Percentiles rank a stretch among this genome's conserved stretches.
Evolutionary conservation across 208 protist genomes (phyloP).

Genomic region (Borovskyia barvae): DNA sequence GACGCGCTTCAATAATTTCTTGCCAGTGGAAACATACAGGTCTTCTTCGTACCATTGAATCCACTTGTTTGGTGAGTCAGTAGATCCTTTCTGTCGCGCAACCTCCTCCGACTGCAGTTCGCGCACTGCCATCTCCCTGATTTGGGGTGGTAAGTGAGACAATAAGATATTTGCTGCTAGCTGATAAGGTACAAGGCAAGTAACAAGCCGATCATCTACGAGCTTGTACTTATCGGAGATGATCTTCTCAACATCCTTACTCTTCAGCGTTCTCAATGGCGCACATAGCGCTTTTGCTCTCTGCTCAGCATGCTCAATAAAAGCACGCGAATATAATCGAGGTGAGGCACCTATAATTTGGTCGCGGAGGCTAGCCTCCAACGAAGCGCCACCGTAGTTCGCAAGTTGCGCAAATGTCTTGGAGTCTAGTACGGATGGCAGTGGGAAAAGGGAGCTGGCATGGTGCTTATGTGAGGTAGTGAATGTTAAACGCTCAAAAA

Average conservation of each 20-base stretch:
- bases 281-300: constrained; percentile 34
- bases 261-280: constrained; percentile 39
- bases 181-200: constrained; percentile 89
- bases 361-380: constrained; percentile 40
- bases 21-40: constrained; percentile 75
- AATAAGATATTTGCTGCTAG: constrained; percentile 82
- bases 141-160: constrained; percentile 44
- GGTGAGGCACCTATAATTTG: constrained; percentile 19
- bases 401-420: constrained; percentile 62
- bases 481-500: neutral
- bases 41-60: constrained; percentile 85
- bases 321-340: constrained; percentile 38
- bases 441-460: constrained; percentile 41
- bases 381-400: constrained; percentile 26
- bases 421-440: constrained; percentile 80
- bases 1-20: constrained; percentile 50
- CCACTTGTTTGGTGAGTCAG: constrained; percentile 25
- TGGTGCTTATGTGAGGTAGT: neutral
- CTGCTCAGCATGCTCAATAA: constrained; percentile 25
- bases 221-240: constrained; percentile 62
- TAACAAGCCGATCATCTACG: constrained; percentile 57
- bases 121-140: constrained; percentile 37
- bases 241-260: constrained; percentile 62
- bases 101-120: constrained; percentile 66
- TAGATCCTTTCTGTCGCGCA: neutral